phyloP scores from a whole-genome alignment of 2,329 filamentous ascomycete species.

The Neonectria neomacrospora region DNA sequence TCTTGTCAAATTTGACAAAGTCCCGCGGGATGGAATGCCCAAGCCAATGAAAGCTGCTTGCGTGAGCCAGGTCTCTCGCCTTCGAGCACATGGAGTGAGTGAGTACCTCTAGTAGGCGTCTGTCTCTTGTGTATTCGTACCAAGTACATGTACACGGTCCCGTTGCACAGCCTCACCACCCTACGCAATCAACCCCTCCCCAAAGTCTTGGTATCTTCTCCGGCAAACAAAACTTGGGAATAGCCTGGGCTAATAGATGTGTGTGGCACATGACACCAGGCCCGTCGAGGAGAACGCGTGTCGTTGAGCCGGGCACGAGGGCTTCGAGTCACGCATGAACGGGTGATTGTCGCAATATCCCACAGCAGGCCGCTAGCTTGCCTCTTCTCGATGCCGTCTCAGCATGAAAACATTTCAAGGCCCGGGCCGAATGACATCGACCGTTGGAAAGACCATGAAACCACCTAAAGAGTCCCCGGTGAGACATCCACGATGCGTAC shows the following conservation, averaged over 20 bases:
- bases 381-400: background rate
- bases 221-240: conserved; percentile 1
- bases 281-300: conserved; percentile 16
- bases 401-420: background rate
- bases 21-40: no score
- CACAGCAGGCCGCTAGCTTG: background rate
- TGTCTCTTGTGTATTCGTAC: background rate
- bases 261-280: conserved; percentile 10
- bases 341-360: background rate
- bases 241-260: conserved; percentile 7
- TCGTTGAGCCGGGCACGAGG: background rate
- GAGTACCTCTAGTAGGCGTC: no score
- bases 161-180: conserved; percentile 44
- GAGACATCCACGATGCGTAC: conserved; percentile 7
- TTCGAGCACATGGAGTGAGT: background rate
- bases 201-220: conserved; percentile 15
- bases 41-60: background rate
- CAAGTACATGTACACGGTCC: conserved; percentile 1
- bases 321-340: conserved; percentile 14
- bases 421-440: conserved; percentile 9
- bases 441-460: conserved; percentile 8
- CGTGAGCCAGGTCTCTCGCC: background rate
- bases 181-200: conserved; percentile 45
- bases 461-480: conserved; percentile 2
- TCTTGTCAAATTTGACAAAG: background rate